phyloP scores from a whole-genome alignment of 495 filamentous ascomycete genomes.

The Aspergillus panamensis region DNA sequence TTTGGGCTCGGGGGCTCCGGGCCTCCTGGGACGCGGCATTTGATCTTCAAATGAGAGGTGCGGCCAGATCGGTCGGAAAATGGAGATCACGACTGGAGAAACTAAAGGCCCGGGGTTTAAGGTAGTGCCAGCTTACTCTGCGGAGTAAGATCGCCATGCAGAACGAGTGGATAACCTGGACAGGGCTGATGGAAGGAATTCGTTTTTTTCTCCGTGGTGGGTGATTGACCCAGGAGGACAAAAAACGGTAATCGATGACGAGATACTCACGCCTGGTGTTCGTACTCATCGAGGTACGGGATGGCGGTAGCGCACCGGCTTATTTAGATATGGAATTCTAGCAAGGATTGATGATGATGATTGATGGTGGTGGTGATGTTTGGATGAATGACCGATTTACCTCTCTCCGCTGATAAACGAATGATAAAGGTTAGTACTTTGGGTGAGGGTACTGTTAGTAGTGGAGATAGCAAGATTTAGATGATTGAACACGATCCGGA shows the following conservation, averaged over 20 bases:
- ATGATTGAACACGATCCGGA: too few relatives aligned
- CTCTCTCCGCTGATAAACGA: neutral
- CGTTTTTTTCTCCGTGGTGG: slow-evolving; percentile 33
- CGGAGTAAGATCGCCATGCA: slow-evolving; percentile 32
- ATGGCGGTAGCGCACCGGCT: slow-evolving; percentile 21
- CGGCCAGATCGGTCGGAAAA: slow-evolving; percentile 19
- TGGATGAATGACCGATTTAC: neutral
- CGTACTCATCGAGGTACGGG: slow-evolving; percentile 44
- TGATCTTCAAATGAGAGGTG: slow-evolving; percentile 25
- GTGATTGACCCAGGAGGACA: slow-evolving; percentile 40
- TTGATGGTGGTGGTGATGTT: neutral
- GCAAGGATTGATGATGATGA: neutral
- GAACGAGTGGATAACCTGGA: slow-evolving; percentile 13
- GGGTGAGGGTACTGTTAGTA: too few relatives aligned
- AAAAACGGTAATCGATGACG: slow-evolving; percentile 41
- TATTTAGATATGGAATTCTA: neutral
- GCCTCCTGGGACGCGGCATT: slow-evolving; percentile 67
- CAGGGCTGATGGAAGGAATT: slow-evolving; percentile 20
- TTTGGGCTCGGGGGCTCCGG: slow-evolving; percentile 64
- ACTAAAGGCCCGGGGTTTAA: slow-evolving; percentile 21
- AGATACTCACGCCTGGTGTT: slow-evolving; percentile 41
- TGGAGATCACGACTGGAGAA: slow-evolving; percentile 16
- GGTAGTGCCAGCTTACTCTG: slow-evolving; percentile 22
- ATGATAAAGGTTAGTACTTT: neutral
- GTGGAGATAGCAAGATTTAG: too few relatives aligned